These are phyloP conservation scores for Casuarina equisetifolia DNA, from an alignment of 306 rosid genomes.

Conservation along the genomic window DNA sequence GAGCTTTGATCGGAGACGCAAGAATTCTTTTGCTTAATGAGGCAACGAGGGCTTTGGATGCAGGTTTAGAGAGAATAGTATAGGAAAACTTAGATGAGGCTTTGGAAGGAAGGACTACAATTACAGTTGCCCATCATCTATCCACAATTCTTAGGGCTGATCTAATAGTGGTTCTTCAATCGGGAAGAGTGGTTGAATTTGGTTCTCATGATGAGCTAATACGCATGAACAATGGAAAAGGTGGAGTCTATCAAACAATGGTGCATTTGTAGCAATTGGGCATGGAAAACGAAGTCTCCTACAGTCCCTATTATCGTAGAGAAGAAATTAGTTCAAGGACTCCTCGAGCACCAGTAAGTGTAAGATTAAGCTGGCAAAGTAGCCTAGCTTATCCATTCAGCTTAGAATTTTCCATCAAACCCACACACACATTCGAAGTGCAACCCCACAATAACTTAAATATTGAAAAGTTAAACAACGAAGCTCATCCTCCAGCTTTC, in stretches of 20 bases:
- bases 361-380: slow-evolving; percentile 35
- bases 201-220: slow-evolving; percentile 68
- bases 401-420: slow-evolving; percentile 42
- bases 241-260: slow-evolving; percentile 63
- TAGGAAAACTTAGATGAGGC: slow-evolving; percentile 74
- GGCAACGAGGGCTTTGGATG: slow-evolving; percentile 90
- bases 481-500: slow-evolving; percentile 33
- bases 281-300: slow-evolving; percentile 29
- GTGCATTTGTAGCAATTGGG: slow-evolving; percentile 54
- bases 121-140: slow-evolving; percentile 75
- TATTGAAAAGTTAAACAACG: slow-evolving; percentile 10
- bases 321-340: not conserved
- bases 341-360: slow-evolving; percentile 17
- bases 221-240: slow-evolving; percentile 46
- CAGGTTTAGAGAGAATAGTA: slow-evolving; percentile 66
- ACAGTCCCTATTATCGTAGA: not conserved
- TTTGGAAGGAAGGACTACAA: slow-evolving; percentile 74
- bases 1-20: slow-evolving; percentile 71
- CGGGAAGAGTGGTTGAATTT: slow-evolving; percentile 67
- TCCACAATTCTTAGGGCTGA: slow-evolving; percentile 56
- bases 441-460: slow-evolving; percentile 31
- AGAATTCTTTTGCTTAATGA: slow-evolving; percentile 79
- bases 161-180: slow-evolving; percentile 61
- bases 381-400: slow-evolving; percentile 47
- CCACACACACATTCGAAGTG: not conserved